Evolutionary conservation across 2,329 filamentous ascomycete species (phyloP), one percentile per base, ranked within the genome.

Genomic region (Botryotinia narcissicola): DNA sequence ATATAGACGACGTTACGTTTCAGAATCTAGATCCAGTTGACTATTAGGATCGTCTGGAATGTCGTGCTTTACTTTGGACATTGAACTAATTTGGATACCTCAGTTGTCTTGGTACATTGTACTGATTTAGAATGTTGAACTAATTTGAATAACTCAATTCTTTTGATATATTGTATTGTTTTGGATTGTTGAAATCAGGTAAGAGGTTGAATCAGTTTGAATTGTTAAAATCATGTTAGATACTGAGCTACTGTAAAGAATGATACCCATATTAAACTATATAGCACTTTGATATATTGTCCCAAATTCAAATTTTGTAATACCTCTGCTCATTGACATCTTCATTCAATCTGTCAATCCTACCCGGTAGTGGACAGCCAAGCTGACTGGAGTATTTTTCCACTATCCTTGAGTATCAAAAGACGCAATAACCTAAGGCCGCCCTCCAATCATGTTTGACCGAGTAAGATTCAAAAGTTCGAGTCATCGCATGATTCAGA

Each of bases 361-460:
- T 18, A 57, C n/a, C 8, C 14, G 3, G 0, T 8, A 8, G 29
- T 29, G 6, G n/a, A 29, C 3, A 18, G 14, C 6, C 51, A 57
- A 8, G n/a, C 14, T 2, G 12, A 9, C 18, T 18, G 18, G 14
- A 18, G 3, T 29, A 29, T 29, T 4, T 29, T n/a, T 2, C n/a
- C 7, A 29, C 14, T 6, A 29, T 4, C 1, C 8, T n/a, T 18
- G 7, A 9, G 1, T 18, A 9, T 32, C 14, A 3, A 57, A 1
- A 54, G 51, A 57, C 2, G 18, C 6, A 57, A 57, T 18, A 29
- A 29, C 2, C 14, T 32, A 29, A 57, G n/a, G 14, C 0, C 7
- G 3, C 29, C n/a, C 14, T 57, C 51, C 51, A 57, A 57, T 57
- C n/a, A 54, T 8, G 7, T 29, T 29, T 16, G n/a, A 3, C 1